Conservation (phyloP, 257 asterid genomes). For the Solanum ahanhuiri region DNA sequence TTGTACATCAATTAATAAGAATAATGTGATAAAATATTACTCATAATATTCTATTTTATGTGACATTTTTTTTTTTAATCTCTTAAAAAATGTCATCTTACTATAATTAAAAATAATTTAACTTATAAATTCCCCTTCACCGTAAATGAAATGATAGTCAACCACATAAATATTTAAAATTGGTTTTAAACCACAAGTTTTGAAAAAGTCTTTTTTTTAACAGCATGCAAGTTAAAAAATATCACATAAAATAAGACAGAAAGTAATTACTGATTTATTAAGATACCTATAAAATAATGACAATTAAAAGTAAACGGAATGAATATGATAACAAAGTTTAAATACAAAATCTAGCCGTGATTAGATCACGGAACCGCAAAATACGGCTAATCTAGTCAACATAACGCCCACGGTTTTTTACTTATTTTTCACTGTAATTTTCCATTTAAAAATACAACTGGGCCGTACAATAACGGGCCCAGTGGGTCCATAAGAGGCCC, state of each 20-base stretch:
- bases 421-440: neutral
- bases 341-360: neutral
- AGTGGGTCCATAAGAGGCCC: neutral
- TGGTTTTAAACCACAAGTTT: fast-evolving
- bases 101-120: too few species aligned
- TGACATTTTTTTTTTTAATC: too few species aligned
- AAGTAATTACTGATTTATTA: too few species aligned
- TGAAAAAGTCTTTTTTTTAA: neutral
- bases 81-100: too few species aligned
- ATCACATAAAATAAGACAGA: too few species aligned
- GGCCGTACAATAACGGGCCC: conserved; percentile 2
- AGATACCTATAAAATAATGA: too few species aligned
- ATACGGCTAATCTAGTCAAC: neutral
- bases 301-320: too few species aligned
- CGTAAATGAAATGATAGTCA: neutral
- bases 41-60: too few species aligned
- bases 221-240: too few species aligned
- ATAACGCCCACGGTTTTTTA: neutral
- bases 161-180: too few species aligned
- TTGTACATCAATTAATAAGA: too few species aligned
- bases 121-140: neutral
- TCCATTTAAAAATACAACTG: neutral
- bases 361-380: neutral
- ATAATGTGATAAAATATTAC: too few species aligned
- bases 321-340: neutral